A percentile compares a stretch with the other conserved stretches of the same genome.
Evolutionary conservation across 164 flowering plant genomes (phyloP).

Genomic region (Vitis cinerea): DNA sequence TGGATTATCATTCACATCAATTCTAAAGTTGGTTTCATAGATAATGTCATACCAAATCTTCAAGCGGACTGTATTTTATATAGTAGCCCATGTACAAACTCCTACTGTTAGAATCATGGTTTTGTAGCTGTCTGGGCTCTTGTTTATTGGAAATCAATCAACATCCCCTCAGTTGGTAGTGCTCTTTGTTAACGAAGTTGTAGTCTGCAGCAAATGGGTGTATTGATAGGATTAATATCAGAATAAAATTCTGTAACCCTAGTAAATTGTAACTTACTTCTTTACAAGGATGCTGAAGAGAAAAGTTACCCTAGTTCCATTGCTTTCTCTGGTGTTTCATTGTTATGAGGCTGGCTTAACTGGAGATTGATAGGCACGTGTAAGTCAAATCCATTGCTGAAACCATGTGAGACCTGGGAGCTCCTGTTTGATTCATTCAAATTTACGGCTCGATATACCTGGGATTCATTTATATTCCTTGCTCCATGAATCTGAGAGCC

Average conservation of each 20-base stretch:
- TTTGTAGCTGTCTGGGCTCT: not conserved
- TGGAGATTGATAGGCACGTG: slow-evolving; percentile 36
- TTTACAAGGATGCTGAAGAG: not conserved
- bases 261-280: too few species aligned
- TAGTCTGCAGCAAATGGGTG: slow-evolving; percentile 5
- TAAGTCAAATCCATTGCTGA: slow-evolving; percentile 19
- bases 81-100: slow-evolving; percentile 1
- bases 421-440: slow-evolving; percentile 17
- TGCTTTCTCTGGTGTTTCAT: slow-evolving; percentile 27
- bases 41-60: slow-evolving; percentile 14
- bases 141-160: too few species aligned
- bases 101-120: slow-evolving; percentile 3
- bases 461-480: slow-evolving; percentile 3
- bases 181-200: slow-evolving; percentile 12
- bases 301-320: slow-evolving; percentile 49
- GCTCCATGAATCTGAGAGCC: slow-evolving; percentile 33
- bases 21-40: not conserved
- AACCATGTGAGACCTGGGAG: slow-evolving; percentile 8
- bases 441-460: too few species aligned
- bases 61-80: not conserved
- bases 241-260: not conserved
- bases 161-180: too few species aligned
- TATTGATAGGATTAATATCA: not conserved
- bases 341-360: slow-evolving; percentile 32
- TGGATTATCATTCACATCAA: not conserved